phyloP scores from a whole-genome alignment of 129 eudicot species.

The Scalesia atractyloides region DNA sequence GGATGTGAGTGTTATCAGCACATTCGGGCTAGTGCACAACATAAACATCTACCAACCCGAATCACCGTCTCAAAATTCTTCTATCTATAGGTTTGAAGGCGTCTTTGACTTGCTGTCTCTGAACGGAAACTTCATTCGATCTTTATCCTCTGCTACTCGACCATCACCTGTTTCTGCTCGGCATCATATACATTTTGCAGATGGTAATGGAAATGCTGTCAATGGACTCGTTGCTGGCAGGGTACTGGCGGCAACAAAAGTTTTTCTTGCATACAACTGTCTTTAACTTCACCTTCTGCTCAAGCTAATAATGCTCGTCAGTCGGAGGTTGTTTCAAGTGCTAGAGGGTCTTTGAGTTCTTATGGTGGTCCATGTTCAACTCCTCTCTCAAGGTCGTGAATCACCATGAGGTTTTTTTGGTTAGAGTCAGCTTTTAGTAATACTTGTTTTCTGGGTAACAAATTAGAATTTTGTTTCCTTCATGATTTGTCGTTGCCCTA shows the following conservation, averaged over 20 bases:
- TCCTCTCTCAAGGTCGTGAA: background rate
- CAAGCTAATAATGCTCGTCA: background rate
- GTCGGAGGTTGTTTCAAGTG: conserved; percentile 7
- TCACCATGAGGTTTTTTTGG: background rate
- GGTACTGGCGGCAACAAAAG: conserved; percentile 15
- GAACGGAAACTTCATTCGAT: conserved; percentile 11
- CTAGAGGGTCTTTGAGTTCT: background rate
- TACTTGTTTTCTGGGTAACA: background rate
- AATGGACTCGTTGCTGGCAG: conserved; percentile 4
- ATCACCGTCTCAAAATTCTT: background rate
- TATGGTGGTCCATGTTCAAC: conserved; percentile 11
- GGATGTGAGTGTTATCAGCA: conserved; percentile 21
- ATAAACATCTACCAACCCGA: background rate
- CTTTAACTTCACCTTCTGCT: background rate
- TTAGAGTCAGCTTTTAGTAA: background rate
- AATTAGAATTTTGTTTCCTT: conserved; percentile 6
- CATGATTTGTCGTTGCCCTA: background rate
- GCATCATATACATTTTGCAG: background rate
- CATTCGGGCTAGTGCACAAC: conserved; percentile 10
- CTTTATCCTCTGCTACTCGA: background rate
- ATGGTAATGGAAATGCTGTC: conserved; percentile 8
- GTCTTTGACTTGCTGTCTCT: conserved; percentile 4
- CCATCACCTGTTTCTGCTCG: background rate
- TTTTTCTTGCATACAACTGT: conserved; percentile 14
- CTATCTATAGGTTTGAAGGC: background rate